Percentiles rank a stretch among this genome's conserved stretches.
These are phyloP conservation scores for Inga oerstediana DNA, from an alignment of 306 rosid genomes.

Conservation along the genomic window DNA sequence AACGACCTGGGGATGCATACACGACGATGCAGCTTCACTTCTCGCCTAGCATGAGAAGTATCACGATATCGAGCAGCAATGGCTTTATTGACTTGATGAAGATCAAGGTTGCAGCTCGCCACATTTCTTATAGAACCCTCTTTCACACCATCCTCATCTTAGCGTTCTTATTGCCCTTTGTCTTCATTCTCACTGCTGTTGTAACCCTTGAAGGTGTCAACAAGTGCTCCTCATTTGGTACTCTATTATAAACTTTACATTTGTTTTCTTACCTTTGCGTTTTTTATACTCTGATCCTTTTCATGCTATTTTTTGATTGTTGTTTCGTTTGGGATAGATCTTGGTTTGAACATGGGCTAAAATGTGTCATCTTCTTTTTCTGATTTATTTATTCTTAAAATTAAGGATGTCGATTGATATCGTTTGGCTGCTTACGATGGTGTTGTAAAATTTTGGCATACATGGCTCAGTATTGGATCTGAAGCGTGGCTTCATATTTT, in stretches of 20 bases:
- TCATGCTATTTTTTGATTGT: background rate
- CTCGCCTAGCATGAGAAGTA: conserved; percentile 99
- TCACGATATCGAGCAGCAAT: conserved; percentile 99
- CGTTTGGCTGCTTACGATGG: background rate
- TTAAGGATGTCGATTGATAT: conserved; percentile 16
- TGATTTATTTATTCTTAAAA: background rate
- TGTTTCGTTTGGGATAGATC: conserved; percentile 42
- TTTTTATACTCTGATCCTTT: background rate
- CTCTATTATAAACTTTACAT: conserved; percentile 22
- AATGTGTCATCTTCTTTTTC: background rate
- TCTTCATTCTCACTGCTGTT: conserved; percentile 97
- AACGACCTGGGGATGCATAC: conserved; percentile 70
- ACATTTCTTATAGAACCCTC: conserved; percentile 95
- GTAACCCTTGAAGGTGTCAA: conserved; percentile 99
- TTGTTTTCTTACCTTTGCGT: background rate
- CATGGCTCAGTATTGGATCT: conserved; percentile 34
- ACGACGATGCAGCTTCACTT: conserved; percentile 99
- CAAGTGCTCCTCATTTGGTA: conserved; percentile 99
- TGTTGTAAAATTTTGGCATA: conserved; percentile 11
- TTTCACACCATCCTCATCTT: conserved; percentile 97
- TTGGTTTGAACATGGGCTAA: conserved; percentile 20
- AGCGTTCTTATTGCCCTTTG: conserved; percentile 94
- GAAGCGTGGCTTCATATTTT: conserved; percentile 24
- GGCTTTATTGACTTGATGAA: conserved; percentile 99
- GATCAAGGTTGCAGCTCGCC: conserved; percentile 99